Evolutionary conservation across 2,329 filamentous ascomycete genomes (phyloP), one percentile per base, ranked within the genome.

Genomic region (Whalleya microplaca): DNA sequence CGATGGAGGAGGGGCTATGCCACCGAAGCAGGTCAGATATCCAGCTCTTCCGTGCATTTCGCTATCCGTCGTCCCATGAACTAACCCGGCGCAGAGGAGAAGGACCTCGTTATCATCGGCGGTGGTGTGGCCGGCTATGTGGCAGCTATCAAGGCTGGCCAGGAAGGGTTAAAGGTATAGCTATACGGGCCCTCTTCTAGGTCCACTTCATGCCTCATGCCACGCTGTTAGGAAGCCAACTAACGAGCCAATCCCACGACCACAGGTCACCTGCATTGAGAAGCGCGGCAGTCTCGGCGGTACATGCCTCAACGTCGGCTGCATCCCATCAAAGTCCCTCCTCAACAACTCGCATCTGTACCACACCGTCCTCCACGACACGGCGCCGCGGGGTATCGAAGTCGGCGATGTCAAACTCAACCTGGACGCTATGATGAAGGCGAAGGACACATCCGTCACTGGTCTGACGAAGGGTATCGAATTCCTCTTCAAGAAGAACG

Each of bases 321-420:
- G 95, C 81, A 99, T 99, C 74, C 95, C 95, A 66, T 99, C 95
- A 65, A 99, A 99, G 81, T 97, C 95, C 62, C 91, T 99, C 68
- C 91, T 99, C 76, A 99, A 98, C 88, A 98, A 98, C 84, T 97
- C 95, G 69, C 92, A 97, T 77, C 85, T 98, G 59, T 98, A 98
- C 84, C 94, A 98, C 82, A 90, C 93, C 79, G 90, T 97, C 72
- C 86, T 96, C 60, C 94, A 99, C 81, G 95, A 99, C 82, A 94
- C 92, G 66, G 96, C 97, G 81, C 87, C 90, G 78, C 92, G 95
- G 75, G 95, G 95, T 74, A 99, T 99, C 75, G 94, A 98, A 73
- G 95, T 99, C 68, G 89, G 90, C 73, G 92, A 96, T 79, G 94
- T 99, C 72, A 96, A 96, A 78, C 88, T 99, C 73, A 97, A 99